Conservation (phyloP, 768 basidiomycete genomes). For the Trametes maxima region DNA sequence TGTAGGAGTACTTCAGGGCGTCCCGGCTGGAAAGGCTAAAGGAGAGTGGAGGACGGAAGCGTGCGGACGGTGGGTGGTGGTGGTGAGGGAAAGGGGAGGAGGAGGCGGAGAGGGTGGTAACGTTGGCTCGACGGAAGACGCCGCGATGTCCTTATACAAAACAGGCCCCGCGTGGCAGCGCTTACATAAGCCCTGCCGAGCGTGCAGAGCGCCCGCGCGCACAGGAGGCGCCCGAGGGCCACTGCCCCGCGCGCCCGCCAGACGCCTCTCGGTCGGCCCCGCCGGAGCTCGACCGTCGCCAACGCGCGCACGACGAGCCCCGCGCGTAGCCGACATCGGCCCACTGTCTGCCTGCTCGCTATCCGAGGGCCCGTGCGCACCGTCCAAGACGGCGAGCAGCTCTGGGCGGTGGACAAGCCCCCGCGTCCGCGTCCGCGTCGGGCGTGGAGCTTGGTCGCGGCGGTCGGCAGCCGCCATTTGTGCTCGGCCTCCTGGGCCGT, state of each 20-base stretch:
- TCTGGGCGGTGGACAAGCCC: background rate
- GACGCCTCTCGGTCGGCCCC: slow-evolving; percentile 15
- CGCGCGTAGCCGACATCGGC: background rate
- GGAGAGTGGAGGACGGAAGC: slow-evolving; percentile 25
- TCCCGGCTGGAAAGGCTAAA: slow-evolving; percentile 16
- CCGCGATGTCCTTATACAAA: slow-evolving; percentile 15
- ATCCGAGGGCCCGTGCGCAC: slow-evolving; percentile 4
- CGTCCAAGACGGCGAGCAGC: background rate
- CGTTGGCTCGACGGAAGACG: slow-evolving; percentile 7
- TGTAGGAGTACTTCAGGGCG: background rate
- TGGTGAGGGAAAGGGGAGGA: slow-evolving; percentile 14
- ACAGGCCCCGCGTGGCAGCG: slow-evolving; percentile 4
- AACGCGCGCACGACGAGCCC: background rate
- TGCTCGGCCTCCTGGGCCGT: slow-evolving; percentile 6
- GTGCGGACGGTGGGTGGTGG: slow-evolving; percentile 2
- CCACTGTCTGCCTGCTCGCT: slow-evolving; percentile 1
- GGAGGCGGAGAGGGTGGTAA: slow-evolving; percentile 8
- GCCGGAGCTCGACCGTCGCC: slow-evolving; percentile 16
- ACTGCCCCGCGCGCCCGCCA: background rate
- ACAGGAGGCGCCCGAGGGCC: background rate
- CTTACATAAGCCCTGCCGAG: slow-evolving; percentile 18
- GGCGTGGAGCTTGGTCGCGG: background rate
- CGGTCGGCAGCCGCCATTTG: background rate
- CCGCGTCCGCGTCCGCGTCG: background rate
- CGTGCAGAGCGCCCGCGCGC: background rate